Conservation (phyloP, 306 rosid genomes). For the Ormosia semicastrata region DNA sequence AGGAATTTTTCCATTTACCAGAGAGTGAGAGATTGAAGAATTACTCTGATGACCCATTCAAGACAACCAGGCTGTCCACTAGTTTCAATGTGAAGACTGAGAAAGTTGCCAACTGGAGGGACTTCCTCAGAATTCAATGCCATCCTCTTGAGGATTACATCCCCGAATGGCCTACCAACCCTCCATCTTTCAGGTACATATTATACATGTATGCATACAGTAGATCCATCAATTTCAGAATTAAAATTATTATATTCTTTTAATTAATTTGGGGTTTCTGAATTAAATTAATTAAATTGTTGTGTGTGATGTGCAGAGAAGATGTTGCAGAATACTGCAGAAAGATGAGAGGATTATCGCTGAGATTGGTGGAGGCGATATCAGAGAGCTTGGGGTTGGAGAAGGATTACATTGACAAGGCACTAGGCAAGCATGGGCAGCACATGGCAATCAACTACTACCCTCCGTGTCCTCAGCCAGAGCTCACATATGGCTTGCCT, state of each 20-base stretch:
- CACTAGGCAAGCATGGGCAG: constrained; percentile 78
- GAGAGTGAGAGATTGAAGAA: constrained; percentile 72
- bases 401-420: constrained; percentile 44
- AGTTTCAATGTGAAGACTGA: constrained; percentile 84
- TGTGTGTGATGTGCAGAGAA: constrained; percentile 35
- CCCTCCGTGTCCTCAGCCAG: constrained; percentile 90
- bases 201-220: too few species aligned
- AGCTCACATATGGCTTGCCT: constrained; percentile 81
- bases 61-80: constrained; percentile 77
- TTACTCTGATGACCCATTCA: constrained; percentile 76
- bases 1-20: constrained; percentile 60
- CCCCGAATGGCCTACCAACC: constrained; percentile 78
- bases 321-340: constrained; percentile 52
- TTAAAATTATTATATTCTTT: too few species aligned
- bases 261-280: too few species aligned
- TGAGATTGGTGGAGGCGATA: constrained; percentile 55
- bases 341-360: constrained; percentile 49
- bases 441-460: constrained; percentile 91
- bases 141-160: constrained; percentile 66
- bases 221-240: too few species aligned
- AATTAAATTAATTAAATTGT: too few species aligned
- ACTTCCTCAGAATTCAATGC: constrained; percentile 80
- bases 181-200: constrained; percentile 65
- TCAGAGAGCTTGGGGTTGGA: constrained; percentile 81
- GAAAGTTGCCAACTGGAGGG: constrained; percentile 79